Evolutionary conservation across 306 rosid genomes (phyloP).

Genomic region (Vachellia collinsii): DNA sequence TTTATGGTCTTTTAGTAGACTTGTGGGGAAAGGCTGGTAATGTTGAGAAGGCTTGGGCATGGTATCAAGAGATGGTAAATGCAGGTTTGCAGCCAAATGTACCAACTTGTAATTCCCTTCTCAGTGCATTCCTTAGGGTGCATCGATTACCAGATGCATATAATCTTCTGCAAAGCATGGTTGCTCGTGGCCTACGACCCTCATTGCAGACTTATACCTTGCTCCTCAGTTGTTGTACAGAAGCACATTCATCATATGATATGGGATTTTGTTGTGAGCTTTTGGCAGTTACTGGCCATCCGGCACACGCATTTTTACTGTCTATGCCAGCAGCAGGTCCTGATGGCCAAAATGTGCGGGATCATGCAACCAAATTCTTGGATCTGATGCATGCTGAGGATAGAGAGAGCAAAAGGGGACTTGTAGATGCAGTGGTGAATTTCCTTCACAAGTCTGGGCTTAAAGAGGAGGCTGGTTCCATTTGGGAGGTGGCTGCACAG

Average conservation of each 20-base stretch:
- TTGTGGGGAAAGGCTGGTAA: conserved; percentile 97
- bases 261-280: conserved; percentile 74
- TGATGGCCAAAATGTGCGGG: conserved; percentile 83
- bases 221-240: conserved; percentile 93
- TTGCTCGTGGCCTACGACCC: conserved; percentile 72
- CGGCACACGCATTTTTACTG: conserved; percentile 78
- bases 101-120: conserved; percentile 90
- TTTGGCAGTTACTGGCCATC: conserved; percentile 81
- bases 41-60: conserved; percentile 86
- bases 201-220: conserved; percentile 89
- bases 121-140: conserved; percentile 87
- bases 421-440: conserved; percentile 96
- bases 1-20: conserved; percentile 92
- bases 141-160: conserved; percentile 75
- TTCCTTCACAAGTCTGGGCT: conserved; percentile 96
- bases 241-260: conserved; percentile 68
- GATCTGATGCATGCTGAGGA: conserved; percentile 92
- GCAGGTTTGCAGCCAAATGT: conserved; percentile 92
- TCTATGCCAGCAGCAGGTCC: conserved; percentile 95
- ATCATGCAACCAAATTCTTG: conserved; percentile 73
- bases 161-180: conserved; percentile 75
- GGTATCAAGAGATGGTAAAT: conserved; percentile 80
- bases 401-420: conserved; percentile 94
- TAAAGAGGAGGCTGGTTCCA: conserved; percentile 96
- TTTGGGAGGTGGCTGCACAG: conserved; percentile 91